Evolutionary conservation across 2,329 filamentous ascomycete species (phyloP), one percentile per base, ranked within the genome.

Genomic region (Knufia petricola): DNA sequence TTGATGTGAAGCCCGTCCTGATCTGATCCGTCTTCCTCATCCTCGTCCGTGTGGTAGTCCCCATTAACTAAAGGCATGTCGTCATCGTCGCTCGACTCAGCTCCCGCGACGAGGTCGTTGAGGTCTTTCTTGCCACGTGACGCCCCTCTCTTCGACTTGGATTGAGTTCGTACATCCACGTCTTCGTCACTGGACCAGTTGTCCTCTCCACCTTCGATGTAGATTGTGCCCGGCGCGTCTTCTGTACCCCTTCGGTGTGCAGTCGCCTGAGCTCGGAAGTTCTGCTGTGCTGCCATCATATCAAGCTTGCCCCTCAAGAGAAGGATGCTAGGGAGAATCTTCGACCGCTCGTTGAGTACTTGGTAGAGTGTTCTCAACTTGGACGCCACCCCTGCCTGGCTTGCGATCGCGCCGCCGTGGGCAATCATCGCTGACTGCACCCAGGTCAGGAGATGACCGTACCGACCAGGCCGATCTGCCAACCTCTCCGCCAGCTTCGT

Each of bases 221-320:
- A 95, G 46, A 95, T 83, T 12, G 24, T 30, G 8, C 19, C 48
- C 28, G 31, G 31, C 17, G 76, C 79, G n/a, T 79, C 79, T 54
- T 87, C 82, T 32, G 83, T 81, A 1, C 73, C 72, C 37, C 69
- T 67, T 42, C 69, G 74, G 60, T 84, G 79, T 1, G 51, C 50
- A 15, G 45, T 48, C 66, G 88, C 79, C 52, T 76, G 78, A 59
- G 79, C 80, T 43, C 92, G 76, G 59, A 95, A 70, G 59, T 86
- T 80, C 65, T 96, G 82, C 68, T 98, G 92, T 4, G 87, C 83
- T 60, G 92, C 85, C 42, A 96, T 75, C 79, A 98, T 87, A 63
- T 96, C 90, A 26, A 98, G 75, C 67, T 95, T 95, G 20, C 92
- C 92, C 71, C 95, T 95, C 52, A 98, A 76, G 17, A 89, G 79